These are phyloP conservation scores for Dichotomopilus funicola DNA, from an alignment of 2,329 filamentous ascomycete species.

Conservation along the genomic window DNA sequence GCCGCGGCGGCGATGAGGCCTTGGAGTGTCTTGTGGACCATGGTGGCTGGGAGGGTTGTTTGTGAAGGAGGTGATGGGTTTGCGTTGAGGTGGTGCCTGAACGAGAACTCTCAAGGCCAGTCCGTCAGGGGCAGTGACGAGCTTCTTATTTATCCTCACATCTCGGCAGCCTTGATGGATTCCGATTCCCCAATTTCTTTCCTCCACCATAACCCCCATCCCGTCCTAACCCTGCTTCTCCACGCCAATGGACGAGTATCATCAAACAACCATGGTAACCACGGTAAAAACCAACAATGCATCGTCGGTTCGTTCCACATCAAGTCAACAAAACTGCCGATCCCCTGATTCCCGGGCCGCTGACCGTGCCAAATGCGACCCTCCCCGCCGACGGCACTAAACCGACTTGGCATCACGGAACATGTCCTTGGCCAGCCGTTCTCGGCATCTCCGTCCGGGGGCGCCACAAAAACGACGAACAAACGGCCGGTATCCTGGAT, in stretches of 20 bases:
- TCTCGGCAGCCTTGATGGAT: neutral
- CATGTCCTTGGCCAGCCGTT: neutral
- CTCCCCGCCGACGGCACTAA: neutral
- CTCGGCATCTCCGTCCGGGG: neutral
- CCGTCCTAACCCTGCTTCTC: neutral
- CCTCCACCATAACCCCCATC: neutral
- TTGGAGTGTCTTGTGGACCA: neutral
- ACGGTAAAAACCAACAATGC: neutral
- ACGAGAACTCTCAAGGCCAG: neutral
- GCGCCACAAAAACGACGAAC: neutral
- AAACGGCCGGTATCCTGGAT: too few species aligned
- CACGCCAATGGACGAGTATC: neutral
- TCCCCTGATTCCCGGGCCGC: neutral
- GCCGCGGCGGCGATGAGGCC: neutral
- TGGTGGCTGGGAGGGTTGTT: neutral
- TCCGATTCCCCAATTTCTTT: neutral
- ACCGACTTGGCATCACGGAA: conserved; percentile 3
- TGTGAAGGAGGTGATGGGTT: too few species aligned
- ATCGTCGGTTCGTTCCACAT: too few species aligned
- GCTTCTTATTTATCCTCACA: neutral
- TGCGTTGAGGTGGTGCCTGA: neutral
- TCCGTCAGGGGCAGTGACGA: neutral
- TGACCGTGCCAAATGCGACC: neutral
- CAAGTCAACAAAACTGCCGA: neutral
- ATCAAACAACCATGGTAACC: neutral